Conservation (phyloP, 495 filamentous ascomycete genomes). For the Letharia lupina region DNA sequence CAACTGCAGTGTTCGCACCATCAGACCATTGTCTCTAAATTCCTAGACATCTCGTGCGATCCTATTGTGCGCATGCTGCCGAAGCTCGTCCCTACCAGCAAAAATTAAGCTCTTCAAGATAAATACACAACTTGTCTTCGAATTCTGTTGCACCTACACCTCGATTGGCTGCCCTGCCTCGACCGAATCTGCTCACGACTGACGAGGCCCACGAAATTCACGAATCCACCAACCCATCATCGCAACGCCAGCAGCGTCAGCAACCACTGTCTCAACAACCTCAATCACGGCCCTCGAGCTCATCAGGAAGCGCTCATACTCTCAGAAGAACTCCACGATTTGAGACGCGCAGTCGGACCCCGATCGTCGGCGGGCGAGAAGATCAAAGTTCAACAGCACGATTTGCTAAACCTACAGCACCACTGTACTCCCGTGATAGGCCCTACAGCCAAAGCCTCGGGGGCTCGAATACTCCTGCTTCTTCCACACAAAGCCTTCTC, state of each 20-base stretch:
- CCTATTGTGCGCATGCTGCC: neutral
- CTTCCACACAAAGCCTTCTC: constrained; percentile 20
- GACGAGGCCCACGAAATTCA: constrained; percentile 55
- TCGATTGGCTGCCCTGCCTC: constrained; percentile 21
- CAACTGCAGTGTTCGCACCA: constrained; percentile 17
- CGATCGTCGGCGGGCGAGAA: constrained; percentile 15
- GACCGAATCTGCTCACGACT: constrained; percentile 28
- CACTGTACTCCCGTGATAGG: constrained; percentile 25
- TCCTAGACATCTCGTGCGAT: constrained; percentile 5
- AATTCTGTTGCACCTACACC: constrained; percentile 2
- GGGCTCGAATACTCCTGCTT: constrained; percentile 28
- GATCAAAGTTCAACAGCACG: neutral
- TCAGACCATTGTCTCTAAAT: constrained; percentile 3
- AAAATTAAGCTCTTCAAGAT: neutral
- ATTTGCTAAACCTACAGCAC: constrained; percentile 30
- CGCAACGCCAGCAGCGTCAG: constrained; percentile 51
- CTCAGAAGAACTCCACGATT: constrained; percentile 43
- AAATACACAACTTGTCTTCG: neutral
- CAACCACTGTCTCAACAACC: constrained; percentile 31
- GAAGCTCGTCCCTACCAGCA: neutral
- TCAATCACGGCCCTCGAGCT: constrained; percentile 41
- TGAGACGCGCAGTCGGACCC: constrained; percentile 32
- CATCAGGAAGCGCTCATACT: constrained; percentile 41
- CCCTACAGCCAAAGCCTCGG: constrained; percentile 25
- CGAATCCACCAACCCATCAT: constrained; percentile 47